Evolutionary conservation across 306 rosid species (phyloP), one percentile per base, ranked within the genome.

Genomic region (Cicer judaicum): DNA sequence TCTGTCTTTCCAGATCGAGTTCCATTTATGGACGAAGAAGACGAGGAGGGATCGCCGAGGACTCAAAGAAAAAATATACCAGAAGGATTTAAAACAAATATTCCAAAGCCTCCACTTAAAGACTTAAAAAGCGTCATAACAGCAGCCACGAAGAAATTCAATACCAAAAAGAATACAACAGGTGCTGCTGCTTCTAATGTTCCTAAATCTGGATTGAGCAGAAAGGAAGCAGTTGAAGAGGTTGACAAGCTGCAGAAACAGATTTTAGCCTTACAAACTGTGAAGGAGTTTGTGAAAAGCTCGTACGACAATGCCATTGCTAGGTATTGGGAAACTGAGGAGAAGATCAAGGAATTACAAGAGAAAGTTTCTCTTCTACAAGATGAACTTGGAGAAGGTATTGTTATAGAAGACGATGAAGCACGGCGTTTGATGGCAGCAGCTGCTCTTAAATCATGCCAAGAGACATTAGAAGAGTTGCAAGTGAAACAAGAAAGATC

Each of bases 391-490:
- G 96, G 99, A 41, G 96, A 92, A 79, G 92, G 92, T 21, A 59
- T 87, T 70, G 82, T 81, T 42, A 95, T 95, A 43, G 96, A 92
- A 66, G 97, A 95, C 11, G 85, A 75, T 10, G 98, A 86, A 54
- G 99, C 99, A 36, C 96, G 99, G 4, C 88, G 60, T 38, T 87
- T 95, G 87, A 95, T 95, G 97, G 89, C 99, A 21, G 89, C 76
- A 29, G 81, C 96, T 10, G 98, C 98, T 82, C 79, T 95, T 56
- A 87, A 81, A 62, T 90, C 98, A 70, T 95, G 98, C 81, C 88
- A 89, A 57, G 96, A 90, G 47, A 80, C 89, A 53, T 75, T 95
- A 83, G n/a, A 73, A 41, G 74, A 77, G 53, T 80, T 95, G 85
- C 85, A 84, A 63, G 84, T 40, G 83, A 89, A 85, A 59, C 98